Evolutionary conservation across 768 basidiomycete genomes (phyloP).

Genomic region (Xerocomellus amylosporus): DNA sequence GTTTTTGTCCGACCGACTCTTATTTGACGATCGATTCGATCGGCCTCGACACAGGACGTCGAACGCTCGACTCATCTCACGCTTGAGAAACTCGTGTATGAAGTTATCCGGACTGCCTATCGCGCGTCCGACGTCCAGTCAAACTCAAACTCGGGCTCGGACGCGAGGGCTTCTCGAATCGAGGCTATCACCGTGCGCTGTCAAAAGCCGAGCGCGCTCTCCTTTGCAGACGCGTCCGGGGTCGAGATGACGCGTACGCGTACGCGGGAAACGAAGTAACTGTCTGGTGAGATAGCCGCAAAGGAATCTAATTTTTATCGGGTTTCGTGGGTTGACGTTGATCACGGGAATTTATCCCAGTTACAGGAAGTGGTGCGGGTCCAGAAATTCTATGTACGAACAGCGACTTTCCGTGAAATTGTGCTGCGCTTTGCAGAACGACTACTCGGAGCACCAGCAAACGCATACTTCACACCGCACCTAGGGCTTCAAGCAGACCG

Average conservation of each 20-base stretch:
- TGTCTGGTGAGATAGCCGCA: too few relatives aligned
- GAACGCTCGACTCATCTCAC: slow-evolving; percentile 16
- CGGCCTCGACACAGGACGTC: slow-evolving; percentile 1
- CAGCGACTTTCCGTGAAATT: too few relatives aligned
- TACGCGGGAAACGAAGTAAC: neutral
- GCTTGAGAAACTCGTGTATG: slow-evolving; percentile 36
- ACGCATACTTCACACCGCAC: too few relatives aligned
- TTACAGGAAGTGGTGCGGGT: too few relatives aligned
- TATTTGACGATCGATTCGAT: neutral
- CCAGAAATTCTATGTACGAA: too few relatives aligned
- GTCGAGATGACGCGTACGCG: slow-evolving; percentile 53
- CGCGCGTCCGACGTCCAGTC: slow-evolving; percentile 52
- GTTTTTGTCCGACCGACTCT: neutral
- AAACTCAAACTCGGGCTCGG: neutral
- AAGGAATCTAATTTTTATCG: too few relatives aligned
- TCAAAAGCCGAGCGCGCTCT: slow-evolving; percentile 70
- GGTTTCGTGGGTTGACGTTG: too few relatives aligned
- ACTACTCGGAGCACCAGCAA: too few relatives aligned
- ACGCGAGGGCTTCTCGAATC: slow-evolving; percentile 25
- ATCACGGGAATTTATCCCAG: too few relatives aligned
- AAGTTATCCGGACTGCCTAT: slow-evolving; percentile 48
- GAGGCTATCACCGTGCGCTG: slow-evolving; percentile 49
- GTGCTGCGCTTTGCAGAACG: too few relatives aligned
- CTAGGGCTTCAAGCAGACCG: too few relatives aligned
- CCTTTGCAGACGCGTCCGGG: slow-evolving; percentile 61